Conservation (phyloP, 768 basidiomycete species). For the Amylocystis lapponica region DNA sequence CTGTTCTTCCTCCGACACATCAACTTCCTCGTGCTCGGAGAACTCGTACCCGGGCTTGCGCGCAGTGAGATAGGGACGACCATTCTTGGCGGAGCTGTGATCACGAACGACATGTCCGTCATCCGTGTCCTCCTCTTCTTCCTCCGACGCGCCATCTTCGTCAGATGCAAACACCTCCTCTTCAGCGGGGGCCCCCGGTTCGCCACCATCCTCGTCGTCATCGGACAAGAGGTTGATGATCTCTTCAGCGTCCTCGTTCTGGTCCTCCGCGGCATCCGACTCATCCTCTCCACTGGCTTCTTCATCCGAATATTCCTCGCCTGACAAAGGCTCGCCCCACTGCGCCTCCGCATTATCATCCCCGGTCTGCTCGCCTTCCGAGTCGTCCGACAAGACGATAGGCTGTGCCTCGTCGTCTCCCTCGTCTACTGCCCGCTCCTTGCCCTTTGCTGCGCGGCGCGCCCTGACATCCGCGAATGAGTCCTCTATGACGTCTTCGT, state of each 20-base stretch:
- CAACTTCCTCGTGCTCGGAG: background rate
- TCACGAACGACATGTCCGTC: background rate
- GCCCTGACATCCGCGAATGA: constrained; percentile 51
- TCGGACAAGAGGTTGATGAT: background rate
- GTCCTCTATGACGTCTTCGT: constrained; percentile 36
- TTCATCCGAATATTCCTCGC: constrained; percentile 19
- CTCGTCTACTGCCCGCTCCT: constrained; percentile 56
- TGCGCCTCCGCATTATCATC: constrained; percentile 15
- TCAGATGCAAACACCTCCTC: constrained; percentile 15
- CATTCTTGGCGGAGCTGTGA: too few relatives aligned
- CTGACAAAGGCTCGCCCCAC: constrained; percentile 17
- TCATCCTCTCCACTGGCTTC: constrained; percentile 29
- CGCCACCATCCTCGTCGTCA: background rate
- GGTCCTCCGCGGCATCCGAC: constrained; percentile 8
- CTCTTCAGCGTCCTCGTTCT: background rate
- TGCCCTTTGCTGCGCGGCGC: constrained; percentile 57
- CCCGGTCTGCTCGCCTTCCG: constrained; percentile 21
- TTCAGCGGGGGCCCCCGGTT: background rate
- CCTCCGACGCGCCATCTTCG: constrained; percentile 14
- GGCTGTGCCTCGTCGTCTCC: constrained; percentile 36
- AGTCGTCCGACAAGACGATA: constrained; percentile 4
- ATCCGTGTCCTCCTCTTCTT: constrained; percentile 14
- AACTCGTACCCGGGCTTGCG: too few relatives aligned
- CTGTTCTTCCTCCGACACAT: background rate
- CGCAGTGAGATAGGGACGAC: background rate